A percentile compares a stretch with the other conserved stretches of the same genome.
Conservation (phyloP, 1,284 basidiomycete species). For the Trichosporon faecale region DNA sequence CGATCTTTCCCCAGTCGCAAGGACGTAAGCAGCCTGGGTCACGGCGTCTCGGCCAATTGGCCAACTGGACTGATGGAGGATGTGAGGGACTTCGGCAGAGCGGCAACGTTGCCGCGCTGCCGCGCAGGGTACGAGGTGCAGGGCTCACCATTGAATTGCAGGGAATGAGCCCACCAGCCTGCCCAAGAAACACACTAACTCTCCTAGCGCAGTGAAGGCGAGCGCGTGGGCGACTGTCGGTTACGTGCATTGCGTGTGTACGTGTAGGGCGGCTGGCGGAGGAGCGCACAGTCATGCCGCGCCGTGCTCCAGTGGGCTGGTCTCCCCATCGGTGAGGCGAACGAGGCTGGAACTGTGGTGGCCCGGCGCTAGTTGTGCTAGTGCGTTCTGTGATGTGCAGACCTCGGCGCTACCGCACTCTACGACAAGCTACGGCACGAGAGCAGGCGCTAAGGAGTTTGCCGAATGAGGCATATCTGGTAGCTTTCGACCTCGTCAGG, state of each 20-base stretch:
- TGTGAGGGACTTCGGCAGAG: background rate
- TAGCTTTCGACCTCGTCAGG: background rate
- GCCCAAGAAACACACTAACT: conserved; percentile 1
- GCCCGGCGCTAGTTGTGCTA: background rate
- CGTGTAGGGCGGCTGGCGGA: background rate
- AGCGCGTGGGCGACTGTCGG: background rate
- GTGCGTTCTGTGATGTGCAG: background rate
- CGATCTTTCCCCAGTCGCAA: background rate
- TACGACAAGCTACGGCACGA: background rate
- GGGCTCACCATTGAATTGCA: background rate
- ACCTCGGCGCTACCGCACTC: background rate
- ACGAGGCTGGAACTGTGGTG: background rate
- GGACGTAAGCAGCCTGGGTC: background rate
- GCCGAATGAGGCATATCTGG: background rate
- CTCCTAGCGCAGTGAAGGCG: background rate
- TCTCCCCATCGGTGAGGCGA: background rate
- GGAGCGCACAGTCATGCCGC: background rate
- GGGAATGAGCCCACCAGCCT: background rate
- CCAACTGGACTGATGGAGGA: background rate
- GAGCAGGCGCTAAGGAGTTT: background rate
- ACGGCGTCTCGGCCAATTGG: background rate
- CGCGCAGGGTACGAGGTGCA: background rate
- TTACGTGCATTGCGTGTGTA: background rate
- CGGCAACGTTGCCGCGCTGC: background rate
- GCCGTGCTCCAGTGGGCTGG: background rate